Evolutionary conservation across 164 flowering plant genomes (phyloP).

Genomic region (Aristolochia californica): DNA sequence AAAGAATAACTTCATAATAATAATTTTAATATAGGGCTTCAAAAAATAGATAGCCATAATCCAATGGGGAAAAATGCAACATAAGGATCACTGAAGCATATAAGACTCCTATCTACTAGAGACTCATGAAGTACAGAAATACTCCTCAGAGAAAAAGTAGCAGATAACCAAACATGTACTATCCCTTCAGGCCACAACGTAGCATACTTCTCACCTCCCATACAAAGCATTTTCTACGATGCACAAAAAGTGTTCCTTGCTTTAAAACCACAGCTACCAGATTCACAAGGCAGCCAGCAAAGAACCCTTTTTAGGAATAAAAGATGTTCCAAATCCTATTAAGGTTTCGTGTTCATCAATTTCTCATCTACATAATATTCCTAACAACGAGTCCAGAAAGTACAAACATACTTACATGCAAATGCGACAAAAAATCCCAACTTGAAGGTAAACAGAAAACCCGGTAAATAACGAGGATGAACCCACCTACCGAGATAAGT

Average conservation of each 20-base stretch:
- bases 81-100: background rate
- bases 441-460: background rate
- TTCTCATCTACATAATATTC: background rate
- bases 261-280: background rate
- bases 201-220: too few species aligned
- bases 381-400: background rate
- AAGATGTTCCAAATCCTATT: background rate
- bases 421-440: background rate
- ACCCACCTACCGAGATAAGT: conserved; percentile 43
- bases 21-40: background rate
- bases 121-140: too few species aligned
- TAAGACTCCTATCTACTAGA: too few species aligned
- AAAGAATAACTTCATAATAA: background rate
- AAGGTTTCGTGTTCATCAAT: background rate
- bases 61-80: background rate
- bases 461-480: background rate
- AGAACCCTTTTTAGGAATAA: background rate
- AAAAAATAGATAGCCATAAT: background rate
- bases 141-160: too few species aligned
- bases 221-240: background rate
- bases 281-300: background rate
- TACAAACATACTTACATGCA: background rate
- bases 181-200: too few species aligned
- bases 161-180: too few species aligned
- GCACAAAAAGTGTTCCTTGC: background rate